These are phyloP conservation scores for Annulohypoxylon nitens DNA, from an alignment of 495 filamentous ascomycete genomes.

Conservation along the genomic window DNA sequence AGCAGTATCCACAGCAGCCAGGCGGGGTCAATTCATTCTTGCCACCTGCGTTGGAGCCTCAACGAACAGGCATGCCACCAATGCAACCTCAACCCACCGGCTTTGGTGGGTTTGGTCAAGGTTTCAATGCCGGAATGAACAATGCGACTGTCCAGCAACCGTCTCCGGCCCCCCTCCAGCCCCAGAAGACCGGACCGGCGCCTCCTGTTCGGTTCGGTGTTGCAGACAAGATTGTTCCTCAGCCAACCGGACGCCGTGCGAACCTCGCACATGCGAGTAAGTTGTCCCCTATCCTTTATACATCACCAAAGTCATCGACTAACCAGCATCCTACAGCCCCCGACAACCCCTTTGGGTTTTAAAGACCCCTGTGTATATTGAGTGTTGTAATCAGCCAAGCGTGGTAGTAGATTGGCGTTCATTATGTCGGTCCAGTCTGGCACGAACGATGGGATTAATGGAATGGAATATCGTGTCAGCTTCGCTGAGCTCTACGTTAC, in stretches of 20 bases:
- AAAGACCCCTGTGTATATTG: slow-evolving; percentile 33
- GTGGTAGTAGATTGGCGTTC: slow-evolving; percentile 7
- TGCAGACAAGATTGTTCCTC: slow-evolving; percentile 83
- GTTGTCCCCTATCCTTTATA: slow-evolving; percentile 55
- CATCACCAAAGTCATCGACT: neutral
- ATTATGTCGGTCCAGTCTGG: slow-evolving; percentile 1
- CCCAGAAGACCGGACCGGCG: slow-evolving; percentile 94
- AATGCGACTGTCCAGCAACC: slow-evolving; percentile 65
- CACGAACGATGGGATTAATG: slow-evolving; percentile 15
- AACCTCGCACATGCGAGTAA: slow-evolving; percentile 96
- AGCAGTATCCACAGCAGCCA: slow-evolving; percentile 60
- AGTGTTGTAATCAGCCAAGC: slow-evolving; percentile 1
- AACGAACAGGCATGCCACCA: slow-evolving; percentile 60
- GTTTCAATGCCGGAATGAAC: slow-evolving; percentile 56
- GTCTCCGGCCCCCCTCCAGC: slow-evolving; percentile 67
- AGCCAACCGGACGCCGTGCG: slow-evolving; percentile 89
- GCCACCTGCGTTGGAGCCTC: slow-evolving; percentile 68
- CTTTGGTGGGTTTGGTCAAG: slow-evolving; percentile 67
- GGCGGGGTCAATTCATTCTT: slow-evolving; percentile 69
- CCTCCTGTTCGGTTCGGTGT: slow-evolving; percentile 93
- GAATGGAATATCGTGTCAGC: neutral
- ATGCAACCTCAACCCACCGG: slow-evolving; percentile 67
- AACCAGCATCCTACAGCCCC: slow-evolving; percentile 70
- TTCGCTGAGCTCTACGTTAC: slow-evolving; percentile 1
- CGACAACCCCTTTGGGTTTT: slow-evolving; percentile 94